Evolutionary conservation across 768 basidiomycete species (phyloP).

Genomic region (Boletus edulis): DNA sequence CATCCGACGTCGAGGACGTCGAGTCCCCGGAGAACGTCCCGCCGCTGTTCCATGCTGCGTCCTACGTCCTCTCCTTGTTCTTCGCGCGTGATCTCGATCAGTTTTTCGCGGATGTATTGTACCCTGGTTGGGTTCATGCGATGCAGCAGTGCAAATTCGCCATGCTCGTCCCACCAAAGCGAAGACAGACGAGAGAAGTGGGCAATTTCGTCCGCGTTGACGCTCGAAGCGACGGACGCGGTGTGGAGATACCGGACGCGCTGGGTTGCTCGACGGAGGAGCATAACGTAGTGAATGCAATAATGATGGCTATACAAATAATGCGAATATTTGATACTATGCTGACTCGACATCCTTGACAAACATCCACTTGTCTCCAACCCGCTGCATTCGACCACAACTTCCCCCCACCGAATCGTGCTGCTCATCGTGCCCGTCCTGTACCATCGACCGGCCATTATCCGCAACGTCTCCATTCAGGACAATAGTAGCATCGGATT

Average conservation of each 20-base stretch:
- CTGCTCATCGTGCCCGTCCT: not conserved
- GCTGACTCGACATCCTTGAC: conserved; percentile 39
- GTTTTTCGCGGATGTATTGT: conserved; percentile 76
- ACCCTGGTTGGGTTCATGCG: conserved; percentile 93
- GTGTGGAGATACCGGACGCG: conserved; percentile 21
- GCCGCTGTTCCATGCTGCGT: conserved; percentile 27
- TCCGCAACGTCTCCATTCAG: conserved; percentile 45
- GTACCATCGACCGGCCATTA: conserved; percentile 3
- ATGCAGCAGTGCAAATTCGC: conserved; percentile 87
- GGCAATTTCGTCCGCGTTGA: conserved; percentile 80
- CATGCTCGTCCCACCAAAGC: conserved; percentile 95
- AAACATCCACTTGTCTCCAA: conserved; percentile 75
- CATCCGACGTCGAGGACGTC: conserved; percentile 91
- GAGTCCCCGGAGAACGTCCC: conserved; percentile 53
- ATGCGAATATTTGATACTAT: conserved; percentile 13
- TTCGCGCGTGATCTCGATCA: conserved; percentile 61
- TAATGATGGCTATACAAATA: conserved; percentile 21
- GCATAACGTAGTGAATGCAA: conserved; percentile 5
- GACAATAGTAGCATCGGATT: conserved; percentile 48
- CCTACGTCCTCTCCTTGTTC: conserved; percentile 39
- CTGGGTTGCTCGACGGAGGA: conserved; percentile 21
- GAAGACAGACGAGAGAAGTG: conserved; percentile 87
- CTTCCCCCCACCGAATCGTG: conserved; percentile 11
- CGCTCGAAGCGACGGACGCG: conserved; percentile 23
- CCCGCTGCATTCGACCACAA: conserved; percentile 59